Evolutionary conservation across 2,329 filamentous ascomycete genomes (phyloP), one percentile per base, ranked within the genome.

Genomic region (Setomelanomma holmii): DNA sequence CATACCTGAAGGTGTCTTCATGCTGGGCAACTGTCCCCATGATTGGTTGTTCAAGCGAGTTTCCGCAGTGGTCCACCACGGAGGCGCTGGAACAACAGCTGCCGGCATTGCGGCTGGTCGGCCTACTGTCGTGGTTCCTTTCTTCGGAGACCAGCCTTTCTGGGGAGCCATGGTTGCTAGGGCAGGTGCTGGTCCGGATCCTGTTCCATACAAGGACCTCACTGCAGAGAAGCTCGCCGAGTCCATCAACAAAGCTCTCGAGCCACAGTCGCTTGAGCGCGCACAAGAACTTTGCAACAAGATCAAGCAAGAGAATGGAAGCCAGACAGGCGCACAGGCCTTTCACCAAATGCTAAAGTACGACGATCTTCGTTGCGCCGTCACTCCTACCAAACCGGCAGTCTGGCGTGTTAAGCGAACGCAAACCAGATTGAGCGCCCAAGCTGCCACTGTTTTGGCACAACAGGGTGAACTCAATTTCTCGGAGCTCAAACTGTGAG

Each of bases 41-140:
- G 92, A 96, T 75, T 96, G 91, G 91, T 77, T 96, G 0, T 96
- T 96, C 73, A 82, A 90, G 58, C 86, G 83, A 33, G 91, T 96
- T 1, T 89, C 89, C 0, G 88, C 86, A 38, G 91, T 96, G 1
- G 89, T 95, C 4, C 92, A 96, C 67, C 91, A 96, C 58, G 92
- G 91, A 19, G 91, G 92, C 51, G 91, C 91, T 7, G 91, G 91
- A 16, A 96, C 91, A 2, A 96, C 91, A 1, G 91, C 91, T 1
- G 90, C 91, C 1, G 91, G 91, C n/a, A 90, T 96, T 55, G 84
- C 88, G 16, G 84, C 87, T 1, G 91, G 91, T 20, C 87, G 87
- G 47, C 91, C 91, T 1, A 96, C 91, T 0, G 84, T 95, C 1
- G 83, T 96, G 2, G 86, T 96, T 0, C 91, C 91, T 0, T 96